phyloP scores from a whole-genome alignment of 768 basidiomycete genomes.

The Agaricus subrufescens region DNA sequence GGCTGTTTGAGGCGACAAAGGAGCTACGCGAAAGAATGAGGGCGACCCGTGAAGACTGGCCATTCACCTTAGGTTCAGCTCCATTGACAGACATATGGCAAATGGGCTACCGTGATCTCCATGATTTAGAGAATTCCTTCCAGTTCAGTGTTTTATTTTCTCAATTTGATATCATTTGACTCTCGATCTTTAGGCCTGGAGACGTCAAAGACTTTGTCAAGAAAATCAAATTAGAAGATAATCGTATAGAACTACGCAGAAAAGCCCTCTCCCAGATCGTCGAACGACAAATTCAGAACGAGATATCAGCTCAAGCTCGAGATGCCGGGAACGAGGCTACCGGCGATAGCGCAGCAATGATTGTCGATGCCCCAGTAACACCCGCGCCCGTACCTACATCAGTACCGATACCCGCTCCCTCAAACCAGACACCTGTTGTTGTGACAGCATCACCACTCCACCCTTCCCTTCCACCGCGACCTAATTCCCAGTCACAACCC shows the following conservation, averaged over 20 bases:
- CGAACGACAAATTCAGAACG: conserved; percentile 21
- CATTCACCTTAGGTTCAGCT: conserved; percentile 61
- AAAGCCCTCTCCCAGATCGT: conserved; percentile 30
- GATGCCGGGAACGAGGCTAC: not conserved
- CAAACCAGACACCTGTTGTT: conserved; percentile 24
- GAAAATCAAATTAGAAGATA: conserved; percentile 65
- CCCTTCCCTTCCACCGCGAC: conserved; percentile 71
- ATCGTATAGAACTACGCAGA: conserved; percentile 51
- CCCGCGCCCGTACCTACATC: conserved; percentile 13
- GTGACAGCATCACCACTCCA: conserved; percentile 44
- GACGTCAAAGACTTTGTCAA: conserved; percentile 73
- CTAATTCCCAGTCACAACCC: conserved; percentile 31
- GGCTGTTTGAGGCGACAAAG: conserved; percentile 60
- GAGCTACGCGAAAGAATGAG: conserved; percentile 48
- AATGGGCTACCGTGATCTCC: conserved; percentile 66
- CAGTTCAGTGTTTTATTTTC: conserved; percentile 38
- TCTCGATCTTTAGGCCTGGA: conserved; percentile 44
- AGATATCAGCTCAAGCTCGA: not conserved
- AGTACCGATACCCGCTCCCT: conserved; percentile 17
- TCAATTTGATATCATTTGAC: conserved; percentile 7
- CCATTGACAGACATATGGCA: conserved; percentile 80
- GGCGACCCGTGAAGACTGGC: conserved; percentile 56
- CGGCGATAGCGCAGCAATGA: conserved; percentile 11
- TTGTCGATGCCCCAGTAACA: conserved; percentile 12
- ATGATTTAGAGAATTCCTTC: conserved; percentile 62